phyloP scores from a whole-genome alignment of 2,329 filamentous ascomycete species.

The Mollisiaceae sp. region DNA sequence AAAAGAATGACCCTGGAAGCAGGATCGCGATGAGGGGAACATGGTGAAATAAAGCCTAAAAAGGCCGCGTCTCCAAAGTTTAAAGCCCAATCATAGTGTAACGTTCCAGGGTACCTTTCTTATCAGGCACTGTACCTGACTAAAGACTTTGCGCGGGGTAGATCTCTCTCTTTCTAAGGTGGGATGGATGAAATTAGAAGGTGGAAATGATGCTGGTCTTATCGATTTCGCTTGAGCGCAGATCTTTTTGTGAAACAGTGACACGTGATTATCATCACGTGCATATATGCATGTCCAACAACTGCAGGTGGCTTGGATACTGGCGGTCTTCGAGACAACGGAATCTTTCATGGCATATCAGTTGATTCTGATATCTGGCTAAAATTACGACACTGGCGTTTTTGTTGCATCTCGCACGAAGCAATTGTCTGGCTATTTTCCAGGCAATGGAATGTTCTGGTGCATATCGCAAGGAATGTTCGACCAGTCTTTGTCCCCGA shows the following conservation, averaged over 20 bases:
- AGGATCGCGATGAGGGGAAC: constrained; percentile 13
- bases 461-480: not conserved
- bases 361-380: too few species aligned
- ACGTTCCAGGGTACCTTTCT: constrained; percentile 12
- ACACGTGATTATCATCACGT: not conserved
- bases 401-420: too few species aligned
- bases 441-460: not conserved
- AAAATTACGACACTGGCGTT: too few species aligned
- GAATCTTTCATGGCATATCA: too few species aligned
- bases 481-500: too few species aligned
- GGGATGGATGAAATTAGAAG: constrained; percentile 9
- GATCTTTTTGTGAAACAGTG: not conserved
- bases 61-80: constrained; percentile 10
- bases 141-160: constrained; percentile 1
- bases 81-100: constrained; percentile 22
- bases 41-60: constrained; percentile 15
- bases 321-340: too few species aligned
- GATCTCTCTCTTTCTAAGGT: not conserved
- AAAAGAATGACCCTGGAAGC: not conserved
- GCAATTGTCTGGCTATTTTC: too few species aligned
- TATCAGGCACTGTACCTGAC: constrained; percentile 15
- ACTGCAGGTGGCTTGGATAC: too few species aligned
- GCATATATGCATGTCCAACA: not conserved
- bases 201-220: constrained; percentile 5
- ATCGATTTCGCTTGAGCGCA: constrained; percentile 12